Conservation (phyloP, 1,284 basidiomycete species). For the Boletus semigastroideus region DNA sequence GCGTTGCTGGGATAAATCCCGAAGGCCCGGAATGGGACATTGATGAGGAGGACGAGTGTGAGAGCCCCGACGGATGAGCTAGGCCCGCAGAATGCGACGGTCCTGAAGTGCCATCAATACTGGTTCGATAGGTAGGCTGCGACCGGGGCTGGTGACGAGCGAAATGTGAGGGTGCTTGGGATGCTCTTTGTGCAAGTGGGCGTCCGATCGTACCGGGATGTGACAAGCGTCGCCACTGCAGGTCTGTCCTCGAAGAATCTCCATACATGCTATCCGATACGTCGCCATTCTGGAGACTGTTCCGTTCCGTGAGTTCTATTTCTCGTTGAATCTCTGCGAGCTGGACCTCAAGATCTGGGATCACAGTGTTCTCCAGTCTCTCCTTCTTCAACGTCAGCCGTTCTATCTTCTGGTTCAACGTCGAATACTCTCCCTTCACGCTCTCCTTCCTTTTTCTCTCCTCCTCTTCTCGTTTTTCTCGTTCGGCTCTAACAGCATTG, state of each 20-base stretch:
- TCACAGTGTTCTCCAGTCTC: conserved; percentile 46
- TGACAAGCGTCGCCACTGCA: conserved; percentile 26
- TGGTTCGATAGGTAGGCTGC: conserved; percentile 23
- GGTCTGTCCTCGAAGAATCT: conserved; percentile 17
- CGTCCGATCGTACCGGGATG: conserved; percentile 33
- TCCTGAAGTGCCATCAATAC: conserved; percentile 12
- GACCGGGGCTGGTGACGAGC: conserved; percentile 30
- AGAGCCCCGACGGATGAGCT: conserved; percentile 8
- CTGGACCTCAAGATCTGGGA: conserved; percentile 57
- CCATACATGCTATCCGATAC: conserved; percentile 16
- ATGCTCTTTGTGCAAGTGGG: conserved; percentile 14
- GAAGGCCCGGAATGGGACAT: conserved; percentile 17
- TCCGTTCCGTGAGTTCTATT: conserved; percentile 43
- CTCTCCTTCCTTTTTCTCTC: conserved; percentile 60
- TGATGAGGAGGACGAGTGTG: conserved; percentile 21
- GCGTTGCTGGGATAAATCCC: conserved; percentile 11
- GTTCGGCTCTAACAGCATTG: conserved; percentile 41
- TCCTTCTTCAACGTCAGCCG: conserved; percentile 53
- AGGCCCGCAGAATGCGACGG: conserved; percentile 18
- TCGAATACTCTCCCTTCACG: conserved; percentile 47
- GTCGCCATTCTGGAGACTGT: conserved; percentile 12
- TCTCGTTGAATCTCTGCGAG: conserved; percentile 48
- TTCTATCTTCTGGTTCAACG: conserved; percentile 50
- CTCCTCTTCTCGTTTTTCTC: conserved; percentile 54
- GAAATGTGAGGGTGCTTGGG: conserved; percentile 21